These are phyloP conservation scores for Aspergillus texensis DNA, from an alignment of 2,329 filamentous ascomycete species.

Conservation along the genomic window DNA sequence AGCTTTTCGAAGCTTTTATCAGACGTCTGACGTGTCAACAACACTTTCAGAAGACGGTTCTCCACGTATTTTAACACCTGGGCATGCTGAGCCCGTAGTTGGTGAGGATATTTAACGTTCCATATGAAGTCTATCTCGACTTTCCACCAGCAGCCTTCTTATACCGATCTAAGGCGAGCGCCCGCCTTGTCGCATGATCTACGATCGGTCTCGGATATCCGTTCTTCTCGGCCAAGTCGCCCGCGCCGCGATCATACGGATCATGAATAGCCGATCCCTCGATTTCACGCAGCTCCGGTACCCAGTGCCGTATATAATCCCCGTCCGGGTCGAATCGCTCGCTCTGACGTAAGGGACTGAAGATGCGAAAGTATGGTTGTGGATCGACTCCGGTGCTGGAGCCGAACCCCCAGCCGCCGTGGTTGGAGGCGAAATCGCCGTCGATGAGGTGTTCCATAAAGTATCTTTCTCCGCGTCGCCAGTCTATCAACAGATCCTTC, in stretches of 20 bases:
- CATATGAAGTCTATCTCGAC: neutral
- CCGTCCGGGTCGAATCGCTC: slow-evolving; percentile 82
- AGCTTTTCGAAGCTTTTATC: too few relatives aligned
- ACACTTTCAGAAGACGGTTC: neutral
- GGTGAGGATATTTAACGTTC: too few relatives aligned
- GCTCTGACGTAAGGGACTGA: slow-evolving; percentile 82
- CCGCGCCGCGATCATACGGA: slow-evolving; percentile 70
- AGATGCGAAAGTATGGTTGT: slow-evolving; percentile 88
- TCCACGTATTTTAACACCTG: neutral
- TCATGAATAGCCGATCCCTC: slow-evolving; percentile 75
- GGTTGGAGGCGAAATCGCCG: slow-evolving; percentile 79
- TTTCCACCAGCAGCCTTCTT: slow-evolving; percentile 55
- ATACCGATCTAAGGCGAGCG: slow-evolving; percentile 69
- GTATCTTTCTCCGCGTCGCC: slow-evolving; percentile 77
- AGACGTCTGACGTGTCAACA: too few relatives aligned
- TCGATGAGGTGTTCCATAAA: slow-evolving; percentile 83
- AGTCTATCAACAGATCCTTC: slow-evolving; percentile 81
- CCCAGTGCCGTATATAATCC: slow-evolving; percentile 79
- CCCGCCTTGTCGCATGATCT: slow-evolving; percentile 69
- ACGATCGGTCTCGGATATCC: slow-evolving; percentile 78
- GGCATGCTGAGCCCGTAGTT: neutral
- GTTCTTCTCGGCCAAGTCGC: slow-evolving; percentile 59
- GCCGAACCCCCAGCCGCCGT: slow-evolving; percentile 68
- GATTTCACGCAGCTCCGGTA: slow-evolving; percentile 70
- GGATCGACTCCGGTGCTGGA: slow-evolving; percentile 76